These are phyloP conservation scores for Ganoderma sp. DNA, from an alignment of 1,284 basidiomycete species.

Conservation along the genomic window DNA sequence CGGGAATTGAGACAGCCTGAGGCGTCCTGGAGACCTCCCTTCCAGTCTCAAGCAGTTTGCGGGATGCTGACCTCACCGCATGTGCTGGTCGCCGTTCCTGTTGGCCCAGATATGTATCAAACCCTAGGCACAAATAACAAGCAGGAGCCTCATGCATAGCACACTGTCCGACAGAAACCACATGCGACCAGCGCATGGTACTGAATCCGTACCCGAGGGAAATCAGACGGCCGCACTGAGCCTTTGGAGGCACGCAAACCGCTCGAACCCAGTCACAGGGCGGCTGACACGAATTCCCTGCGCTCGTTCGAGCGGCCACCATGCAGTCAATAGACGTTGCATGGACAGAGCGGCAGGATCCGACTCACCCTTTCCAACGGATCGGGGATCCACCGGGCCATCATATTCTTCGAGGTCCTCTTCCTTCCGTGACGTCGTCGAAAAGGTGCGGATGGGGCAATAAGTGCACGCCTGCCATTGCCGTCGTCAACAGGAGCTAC, in stretches of 20 bases:
- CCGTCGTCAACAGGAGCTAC: neutral
- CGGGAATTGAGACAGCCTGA: too few species aligned
- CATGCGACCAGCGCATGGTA: neutral
- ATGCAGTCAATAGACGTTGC: neutral
- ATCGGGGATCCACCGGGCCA: neutral
- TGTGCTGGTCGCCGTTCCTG: neutral
- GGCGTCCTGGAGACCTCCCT: neutral
- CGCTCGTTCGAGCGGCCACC: neutral
- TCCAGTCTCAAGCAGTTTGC: neutral
- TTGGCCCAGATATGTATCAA: neutral
- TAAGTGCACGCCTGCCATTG: neutral
- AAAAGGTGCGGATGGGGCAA: neutral
- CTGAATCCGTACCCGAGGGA: neutral
- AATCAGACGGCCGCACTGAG: neutral
- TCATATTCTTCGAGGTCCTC: neutral
- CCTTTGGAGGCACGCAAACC: neutral
- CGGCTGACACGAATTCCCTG: neutral
- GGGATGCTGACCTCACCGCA: neutral
- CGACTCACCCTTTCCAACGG: neutral
- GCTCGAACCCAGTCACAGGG: neutral
- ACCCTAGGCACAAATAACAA: neutral
- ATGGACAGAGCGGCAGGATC: neutral
- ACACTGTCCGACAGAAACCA: neutral
- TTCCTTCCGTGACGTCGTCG: neutral
- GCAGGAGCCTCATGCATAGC: neutral